Conservation (phyloP, 306 rosid species). For the Albizia julibrissin region DNA sequence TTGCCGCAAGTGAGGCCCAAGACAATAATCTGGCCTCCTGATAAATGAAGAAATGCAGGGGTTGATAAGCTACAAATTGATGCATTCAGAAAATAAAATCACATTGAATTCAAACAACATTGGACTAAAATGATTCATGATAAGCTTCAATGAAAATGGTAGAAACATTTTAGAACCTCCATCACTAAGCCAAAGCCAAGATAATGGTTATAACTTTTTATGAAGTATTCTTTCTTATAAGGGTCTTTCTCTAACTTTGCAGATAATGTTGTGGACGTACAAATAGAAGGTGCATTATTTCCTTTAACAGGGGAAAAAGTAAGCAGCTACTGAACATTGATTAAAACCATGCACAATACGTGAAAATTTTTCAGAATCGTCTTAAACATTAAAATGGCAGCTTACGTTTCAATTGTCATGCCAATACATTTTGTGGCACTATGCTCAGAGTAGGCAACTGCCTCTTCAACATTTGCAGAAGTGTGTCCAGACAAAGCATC, state of each 20-base stretch:
- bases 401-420: conserved; percentile 97
- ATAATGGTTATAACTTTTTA: conserved; percentile 8
- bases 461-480: conserved; percentile 95
- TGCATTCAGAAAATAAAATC: conserved; percentile 17
- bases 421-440: conserved; percentile 92
- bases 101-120: background rate
- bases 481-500: conserved; percentile 98
- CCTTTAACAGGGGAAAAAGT: background rate
- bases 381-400: conserved; percentile 7
- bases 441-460: conserved; percentile 90
- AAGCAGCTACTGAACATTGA: background rate
- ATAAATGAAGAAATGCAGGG: conserved; percentile 29
- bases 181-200: conserved; percentile 11
- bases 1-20: conserved; percentile 97
- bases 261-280: conserved; percentile 8
- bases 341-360: conserved; percentile 13
- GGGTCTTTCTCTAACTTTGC: conserved; percentile 1
- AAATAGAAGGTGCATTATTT: conserved; percentile 15
- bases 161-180: conserved; percentile 6
- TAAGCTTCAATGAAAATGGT: conserved; percentile 23
- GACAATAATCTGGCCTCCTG: conserved; percentile 99
- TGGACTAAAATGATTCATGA: conserved; percentile 17
- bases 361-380: background rate
- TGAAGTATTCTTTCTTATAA: background rate
- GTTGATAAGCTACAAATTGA: conserved; percentile 25